phyloP scores from a whole-genome alignment of 495 filamentous ascomycete species.

The Aspergillus homomorphus region DNA sequence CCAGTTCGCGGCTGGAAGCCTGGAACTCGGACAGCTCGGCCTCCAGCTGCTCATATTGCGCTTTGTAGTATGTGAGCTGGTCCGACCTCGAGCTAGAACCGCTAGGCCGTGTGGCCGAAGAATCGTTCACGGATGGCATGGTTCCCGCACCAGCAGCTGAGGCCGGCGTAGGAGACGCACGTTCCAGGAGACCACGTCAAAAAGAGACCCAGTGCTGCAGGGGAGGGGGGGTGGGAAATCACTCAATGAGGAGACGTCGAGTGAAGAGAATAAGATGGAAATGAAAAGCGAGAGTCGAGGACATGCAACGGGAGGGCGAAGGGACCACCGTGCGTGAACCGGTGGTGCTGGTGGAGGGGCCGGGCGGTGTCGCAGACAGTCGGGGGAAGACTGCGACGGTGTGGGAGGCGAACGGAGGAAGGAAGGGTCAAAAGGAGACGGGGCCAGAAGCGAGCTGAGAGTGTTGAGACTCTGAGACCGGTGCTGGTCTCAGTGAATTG shows the following conservation, averaged over 20 bases:
- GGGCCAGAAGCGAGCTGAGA: slow-evolving; percentile 8
- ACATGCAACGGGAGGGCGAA: slow-evolving; percentile 9
- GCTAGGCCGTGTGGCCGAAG: slow-evolving; percentile 60
- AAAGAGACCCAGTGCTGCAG: slow-evolving; percentile 8
- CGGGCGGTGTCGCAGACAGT: slow-evolving; percentile 43
- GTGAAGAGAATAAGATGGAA: not conserved
- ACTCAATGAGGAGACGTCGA: slow-evolving; percentile 5
- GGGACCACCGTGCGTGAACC: slow-evolving; percentile 26
- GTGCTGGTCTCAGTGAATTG: slow-evolving; percentile 4
- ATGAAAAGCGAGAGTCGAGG: not conserved
- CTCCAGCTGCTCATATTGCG: slow-evolving; percentile 91
- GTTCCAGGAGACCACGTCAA: slow-evolving; percentile 24
- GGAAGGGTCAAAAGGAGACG: slow-evolving; percentile 6
- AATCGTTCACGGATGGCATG: slow-evolving; percentile 59
- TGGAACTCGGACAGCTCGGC: slow-evolving; percentile 92
- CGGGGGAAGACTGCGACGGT: slow-evolving; percentile 21
- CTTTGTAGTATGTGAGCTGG: slow-evolving; percentile 87
- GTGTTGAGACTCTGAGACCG: slow-evolving; percentile 1
- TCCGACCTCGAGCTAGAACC: slow-evolving; percentile 60
- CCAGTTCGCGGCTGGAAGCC: slow-evolving; percentile 86
- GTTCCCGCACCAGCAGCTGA: slow-evolving; percentile 35
- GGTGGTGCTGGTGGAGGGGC: slow-evolving; percentile 28
- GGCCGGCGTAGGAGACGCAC: slow-evolving; percentile 25
- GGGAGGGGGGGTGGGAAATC: slow-evolving; percentile 6
- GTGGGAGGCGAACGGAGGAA: slow-evolving; percentile 19